Evolutionary conservation across 257 asterid species (phyloP).

Genomic region (Fraxinus cuspidata): DNA sequence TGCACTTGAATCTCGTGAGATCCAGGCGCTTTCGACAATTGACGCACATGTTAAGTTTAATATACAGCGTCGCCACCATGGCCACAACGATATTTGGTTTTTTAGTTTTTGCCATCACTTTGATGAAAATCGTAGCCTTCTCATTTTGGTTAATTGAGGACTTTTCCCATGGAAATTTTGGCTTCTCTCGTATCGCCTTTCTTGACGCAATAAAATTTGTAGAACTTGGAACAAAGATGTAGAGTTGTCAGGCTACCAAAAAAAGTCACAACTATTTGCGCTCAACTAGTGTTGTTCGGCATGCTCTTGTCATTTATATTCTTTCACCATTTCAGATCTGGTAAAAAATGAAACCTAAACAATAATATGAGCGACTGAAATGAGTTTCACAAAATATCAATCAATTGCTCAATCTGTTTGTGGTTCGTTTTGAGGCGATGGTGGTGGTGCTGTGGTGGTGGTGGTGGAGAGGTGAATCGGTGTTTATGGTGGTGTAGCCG

Average conservation of each 20-base stretch:
- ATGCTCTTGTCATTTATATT: constrained; percentile 47
- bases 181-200: constrained; percentile 32
- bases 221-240: too few relatives aligned
- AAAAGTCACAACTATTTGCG: constrained; percentile 62
- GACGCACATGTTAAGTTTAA: constrained; percentile 35
- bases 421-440: too few relatives aligned
- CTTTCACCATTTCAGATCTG: constrained; percentile 47
- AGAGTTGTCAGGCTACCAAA: constrained; percentile 56
- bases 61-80: not conserved
- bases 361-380: constrained; percentile 34
- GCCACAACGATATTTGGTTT: not conserved
- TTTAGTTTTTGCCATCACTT: not conserved
- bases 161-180: constrained; percentile 31
- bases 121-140: not conserved
- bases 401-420: constrained; percentile 35
- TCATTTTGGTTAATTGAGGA: constrained; percentile 18
- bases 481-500: too few relatives aligned
- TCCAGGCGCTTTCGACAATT: constrained; percentile 46
- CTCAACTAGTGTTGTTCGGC: constrained; percentile 42
- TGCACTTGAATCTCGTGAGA: constrained; percentile 46
- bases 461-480: too few relatives aligned
- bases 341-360: not conserved
- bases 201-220: constrained; percentile 20
- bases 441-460: too few relatives aligned
- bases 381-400: constrained; percentile 20